Conservation (phyloP, 129 eudicot species). For the Mikania micrantha region DNA sequence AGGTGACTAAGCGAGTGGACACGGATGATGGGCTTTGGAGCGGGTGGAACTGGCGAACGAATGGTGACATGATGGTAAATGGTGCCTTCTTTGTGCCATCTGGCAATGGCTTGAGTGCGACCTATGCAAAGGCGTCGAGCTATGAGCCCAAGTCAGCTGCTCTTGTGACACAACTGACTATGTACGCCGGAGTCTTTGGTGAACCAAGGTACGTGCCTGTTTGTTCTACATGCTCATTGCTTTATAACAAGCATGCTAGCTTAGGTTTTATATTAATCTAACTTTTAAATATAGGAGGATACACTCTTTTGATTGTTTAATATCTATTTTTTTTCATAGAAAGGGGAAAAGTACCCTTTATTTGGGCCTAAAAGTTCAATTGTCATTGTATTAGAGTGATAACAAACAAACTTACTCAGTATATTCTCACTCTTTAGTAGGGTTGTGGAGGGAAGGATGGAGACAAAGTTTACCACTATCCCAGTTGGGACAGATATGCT, state of each 20-base stretch:
- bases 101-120: conserved; percentile 51
- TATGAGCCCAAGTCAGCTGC: conserved; percentile 68
- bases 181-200: conserved; percentile 70
- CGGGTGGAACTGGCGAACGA: conserved; percentile 83
- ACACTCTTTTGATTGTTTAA: too few species aligned
- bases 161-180: conserved; percentile 65
- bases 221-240: not conserved
- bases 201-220: conserved; percentile 55
- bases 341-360: not conserved
- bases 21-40: conserved; percentile 63
- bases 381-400: conserved; percentile 9
- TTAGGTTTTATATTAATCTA: not conserved
- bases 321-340: too few species aligned
- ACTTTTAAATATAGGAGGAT: too few species aligned
- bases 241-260: conserved; percentile 25
- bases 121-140: conserved; percentile 61
- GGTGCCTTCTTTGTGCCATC: conserved; percentile 97
- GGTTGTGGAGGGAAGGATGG: too few species aligned
- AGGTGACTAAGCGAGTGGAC: conserved; percentile 86
- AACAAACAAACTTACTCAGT: too few species aligned
- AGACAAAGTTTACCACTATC: too few species aligned
- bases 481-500: too few species aligned
- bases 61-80: conserved; percentile 77
- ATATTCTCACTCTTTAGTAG: too few species aligned
- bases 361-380: conserved; percentile 17